Evolutionary conservation across 2,329 filamentous ascomycete species (phyloP), one percentile per base, ranked within the genome.

Genomic region (Coniochaeta pulveracea): DNA sequence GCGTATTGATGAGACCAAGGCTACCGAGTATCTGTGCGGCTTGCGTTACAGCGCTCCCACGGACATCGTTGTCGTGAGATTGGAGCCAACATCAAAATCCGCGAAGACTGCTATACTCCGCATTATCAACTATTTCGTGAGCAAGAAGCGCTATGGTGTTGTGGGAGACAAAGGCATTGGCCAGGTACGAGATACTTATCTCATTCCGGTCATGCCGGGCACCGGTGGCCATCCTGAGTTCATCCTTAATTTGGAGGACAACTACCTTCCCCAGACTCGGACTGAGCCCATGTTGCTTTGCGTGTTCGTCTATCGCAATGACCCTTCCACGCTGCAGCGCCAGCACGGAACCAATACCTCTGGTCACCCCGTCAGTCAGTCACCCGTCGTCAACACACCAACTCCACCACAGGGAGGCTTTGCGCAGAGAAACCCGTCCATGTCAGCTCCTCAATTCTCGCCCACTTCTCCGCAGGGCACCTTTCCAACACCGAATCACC

Each of bases 11-110:
- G 76, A 85, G 44, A 71, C 80, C 38, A 81, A 80, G 42, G 91
- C 89, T 9, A 85, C 86, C 36, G 85, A 93, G 40, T 98, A 98
- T 48, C 76, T 98, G 1, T 91, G 85, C 50, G 78, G 85, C 33
- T 66, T 96, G 39, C 76, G 85, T 10, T 93, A 84, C 54, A 89
- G 81, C 50, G 72, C 73, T 34, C 77, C 77, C 33, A 88, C 84
- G 3, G 91, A 96, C 48, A 76, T 98, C 5, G 72, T 85, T 1
- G 82, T 96, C 15, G 72, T 93, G 14, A 75, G 76, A 27, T 59
- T 96, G 21, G 70, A 69, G 12, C 72, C 76, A 1, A 71, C 76
- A 2, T 74, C 79, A 15, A 65, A 76, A 4, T 62, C 63, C 1
- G 72, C 76, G 2, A 63, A 65, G 19, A 56, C 65, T 6, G 70